Percentiles rank a stretch among this genome's conserved stretches.
Evolutionary conservation across 2,329 filamentous ascomycete species (phyloP).

Genomic region (Chaetomiaceae sp.): DNA sequence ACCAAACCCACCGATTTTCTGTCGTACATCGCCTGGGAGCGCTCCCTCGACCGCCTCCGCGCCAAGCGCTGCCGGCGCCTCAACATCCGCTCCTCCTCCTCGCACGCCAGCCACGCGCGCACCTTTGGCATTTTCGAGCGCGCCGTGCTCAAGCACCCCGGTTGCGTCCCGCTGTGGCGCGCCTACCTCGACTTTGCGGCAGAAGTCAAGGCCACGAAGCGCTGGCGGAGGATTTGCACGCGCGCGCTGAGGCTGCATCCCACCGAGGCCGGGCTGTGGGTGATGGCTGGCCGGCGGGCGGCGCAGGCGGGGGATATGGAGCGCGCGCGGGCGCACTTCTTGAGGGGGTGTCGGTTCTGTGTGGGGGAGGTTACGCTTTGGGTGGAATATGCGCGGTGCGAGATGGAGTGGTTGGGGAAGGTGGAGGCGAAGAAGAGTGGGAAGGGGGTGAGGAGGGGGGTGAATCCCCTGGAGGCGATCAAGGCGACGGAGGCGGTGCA

Average conservation of each 20-base stretch:
- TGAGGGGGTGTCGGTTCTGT: slow-evolving; percentile 84
- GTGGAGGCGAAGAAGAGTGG: slow-evolving; percentile 66
- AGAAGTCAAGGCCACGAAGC: slow-evolving; percentile 60
- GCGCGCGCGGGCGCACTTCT: slow-evolving; percentile 79
- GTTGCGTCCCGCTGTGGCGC: slow-evolving; percentile 77
- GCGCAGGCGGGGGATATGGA: slow-evolving; percentile 83
- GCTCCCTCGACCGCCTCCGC: slow-evolving; percentile 68
- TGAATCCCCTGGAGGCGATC: slow-evolving; percentile 34
- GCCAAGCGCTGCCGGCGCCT: slow-evolving; percentile 78
- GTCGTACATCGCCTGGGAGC: slow-evolving; percentile 72
- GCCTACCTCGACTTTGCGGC: slow-evolving; percentile 82
- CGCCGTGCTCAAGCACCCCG: slow-evolving; percentile 77
- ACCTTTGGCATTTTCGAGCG: slow-evolving; percentile 89
- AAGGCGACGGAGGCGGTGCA: slow-evolving; percentile 45
- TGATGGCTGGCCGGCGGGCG: slow-evolving; percentile 73
- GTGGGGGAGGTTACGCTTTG: slow-evolving; percentile 69
- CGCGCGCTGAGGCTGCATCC: slow-evolving; percentile 81
- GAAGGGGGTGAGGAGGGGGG: slow-evolving; percentile 33
- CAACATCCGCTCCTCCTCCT: slow-evolving; percentile 66
- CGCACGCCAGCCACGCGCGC: slow-evolving; percentile 70
- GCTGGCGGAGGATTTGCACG: slow-evolving; percentile 61
- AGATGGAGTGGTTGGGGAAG: slow-evolving; percentile 87
- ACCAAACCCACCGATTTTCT: slow-evolving; percentile 74
- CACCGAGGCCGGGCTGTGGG: slow-evolving; percentile 77
- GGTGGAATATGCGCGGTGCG: slow-evolving; percentile 84